Conservation (phyloP, 441 rosid species). For the Isatis lusitanica region DNA sequence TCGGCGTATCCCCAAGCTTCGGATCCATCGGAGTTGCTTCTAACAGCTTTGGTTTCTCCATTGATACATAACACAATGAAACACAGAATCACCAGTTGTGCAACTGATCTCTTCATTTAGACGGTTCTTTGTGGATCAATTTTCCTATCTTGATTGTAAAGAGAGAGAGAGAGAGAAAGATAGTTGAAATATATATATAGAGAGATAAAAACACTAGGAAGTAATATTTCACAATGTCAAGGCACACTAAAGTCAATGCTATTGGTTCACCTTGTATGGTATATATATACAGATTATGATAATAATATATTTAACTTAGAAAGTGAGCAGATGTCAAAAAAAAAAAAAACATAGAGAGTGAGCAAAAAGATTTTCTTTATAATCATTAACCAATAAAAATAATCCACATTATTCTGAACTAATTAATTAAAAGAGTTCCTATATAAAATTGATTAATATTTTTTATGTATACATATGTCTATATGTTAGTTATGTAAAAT, state of each 20-base stretch:
- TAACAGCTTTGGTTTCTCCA: constrained; percentile 34
- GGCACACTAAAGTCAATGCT: constrained; percentile 23
- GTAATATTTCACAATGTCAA: background rate
- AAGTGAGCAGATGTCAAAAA: too few relatives aligned
- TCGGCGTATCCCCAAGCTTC: constrained; percentile 86
- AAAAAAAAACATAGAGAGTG: too few relatives aligned
- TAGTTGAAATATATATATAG: background rate
- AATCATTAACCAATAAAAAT: too few relatives aligned
- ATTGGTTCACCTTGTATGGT: constrained; percentile 29
- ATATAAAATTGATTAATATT: too few relatives aligned
- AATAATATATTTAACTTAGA: background rate
- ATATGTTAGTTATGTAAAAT: too few relatives aligned
- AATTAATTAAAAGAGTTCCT: too few relatives aligned
- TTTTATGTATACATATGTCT: too few relatives aligned
- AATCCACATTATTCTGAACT: too few relatives aligned
- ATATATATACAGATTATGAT: background rate
- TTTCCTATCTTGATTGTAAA: constrained; percentile 19
- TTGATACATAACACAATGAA: constrained; percentile 37
- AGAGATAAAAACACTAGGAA: background rate
- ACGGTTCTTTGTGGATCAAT: constrained; percentile 1
- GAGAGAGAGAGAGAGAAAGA: background rate
- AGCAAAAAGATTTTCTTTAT: too few relatives aligned
- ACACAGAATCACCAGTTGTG: constrained; percentile 31
- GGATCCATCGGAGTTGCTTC: constrained; percentile 44
- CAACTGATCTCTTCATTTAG: constrained; percentile 47